Base-by-base conservation (phyloP, 352 stramenopile species). In the Globisporangium takayamanum region DNA sequence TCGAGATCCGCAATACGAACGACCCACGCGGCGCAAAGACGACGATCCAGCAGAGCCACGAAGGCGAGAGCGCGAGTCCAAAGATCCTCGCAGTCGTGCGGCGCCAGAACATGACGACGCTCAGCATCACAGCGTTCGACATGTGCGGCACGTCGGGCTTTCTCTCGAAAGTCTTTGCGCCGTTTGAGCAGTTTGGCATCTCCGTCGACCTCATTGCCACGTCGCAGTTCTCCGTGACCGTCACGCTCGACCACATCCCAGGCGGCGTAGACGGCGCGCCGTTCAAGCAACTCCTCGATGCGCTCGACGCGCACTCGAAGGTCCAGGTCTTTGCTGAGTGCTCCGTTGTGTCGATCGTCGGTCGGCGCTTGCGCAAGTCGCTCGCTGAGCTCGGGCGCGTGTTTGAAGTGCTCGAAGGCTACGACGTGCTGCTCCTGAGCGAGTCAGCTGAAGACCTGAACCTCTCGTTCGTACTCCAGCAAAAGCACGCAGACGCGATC, bases 1-100 rank as follows among this genome's bases (percentile, higher is more conserved):
- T 99, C 41, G 97, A 96, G 57, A 98, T 99, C 69, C 87, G 89
- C 48, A 99, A 99, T 70, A 99, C 95, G 2, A 98, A 99, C 65
- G 96, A 99, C 72, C 82, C 90, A 2, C 67, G 60, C 5, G 84
- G 84, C 28, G 81, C 74, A 39, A 87, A 87, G 60, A 94, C 84
- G 22, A 67, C 84, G n/a, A 94, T 94, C 61, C 74, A 76, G 53
- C 68, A 76, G 4, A 72, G 55, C 22, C 46, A 64, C 16, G 62
- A 68, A 14, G 55, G 76, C 12, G 63, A 72, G 56, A 69, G 64
- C 33, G 68, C 65, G 36, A 88, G 78, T 54, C 74, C 84, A 10
- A 92, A 92, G 66, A 93, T 96, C 63, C 70, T 96, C 47, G 87
- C 87, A n/a, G 86, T 96, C 53, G 82, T 93, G 56, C 84, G 84